Evolutionary conservation across 345 rosid species (phyloP).

Genomic region (Lepidium africanum): DNA sequence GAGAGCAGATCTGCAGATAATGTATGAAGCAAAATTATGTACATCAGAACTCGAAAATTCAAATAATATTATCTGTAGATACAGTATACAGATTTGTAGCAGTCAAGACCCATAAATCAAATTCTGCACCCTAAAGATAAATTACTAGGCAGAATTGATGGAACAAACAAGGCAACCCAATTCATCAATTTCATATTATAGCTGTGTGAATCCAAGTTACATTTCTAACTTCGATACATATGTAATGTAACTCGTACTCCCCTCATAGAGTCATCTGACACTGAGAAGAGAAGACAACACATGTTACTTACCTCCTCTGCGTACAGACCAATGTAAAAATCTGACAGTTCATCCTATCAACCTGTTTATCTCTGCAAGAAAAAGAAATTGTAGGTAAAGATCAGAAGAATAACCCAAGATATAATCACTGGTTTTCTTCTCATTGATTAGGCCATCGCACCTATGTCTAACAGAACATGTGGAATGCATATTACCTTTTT

Average conservation of each 20-base stretch:
- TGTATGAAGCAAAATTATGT: constrained; percentile 13
- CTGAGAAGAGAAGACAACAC: background rate
- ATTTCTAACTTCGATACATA: background rate
- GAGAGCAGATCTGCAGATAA: constrained; percentile 72
- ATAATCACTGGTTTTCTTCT: background rate
- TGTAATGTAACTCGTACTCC: background rate
- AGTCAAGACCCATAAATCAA: background rate
- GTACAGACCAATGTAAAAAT: constrained; percentile 74
- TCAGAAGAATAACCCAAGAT: background rate
- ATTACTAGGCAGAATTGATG: background rate
- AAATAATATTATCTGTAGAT: background rate
- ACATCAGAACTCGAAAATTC: background rate
- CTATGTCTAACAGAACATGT: background rate
- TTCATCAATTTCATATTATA: background rate
- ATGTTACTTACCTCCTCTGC: constrained; percentile 59
- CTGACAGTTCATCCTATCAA: constrained; percentile 65
- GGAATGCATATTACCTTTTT: constrained; percentile 46
- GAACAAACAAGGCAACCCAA: background rate
- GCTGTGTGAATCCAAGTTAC: background rate
- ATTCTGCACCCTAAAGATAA: background rate
- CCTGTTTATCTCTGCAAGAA: constrained; percentile 63
- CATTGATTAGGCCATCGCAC: background rate
- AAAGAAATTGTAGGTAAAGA: constrained; percentile 3
- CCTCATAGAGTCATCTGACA: background rate
- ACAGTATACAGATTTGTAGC: background rate